Evolutionary conservation across 768 basidiomycete genomes (phyloP).

Genomic region (Termitomyces sp.): DNA sequence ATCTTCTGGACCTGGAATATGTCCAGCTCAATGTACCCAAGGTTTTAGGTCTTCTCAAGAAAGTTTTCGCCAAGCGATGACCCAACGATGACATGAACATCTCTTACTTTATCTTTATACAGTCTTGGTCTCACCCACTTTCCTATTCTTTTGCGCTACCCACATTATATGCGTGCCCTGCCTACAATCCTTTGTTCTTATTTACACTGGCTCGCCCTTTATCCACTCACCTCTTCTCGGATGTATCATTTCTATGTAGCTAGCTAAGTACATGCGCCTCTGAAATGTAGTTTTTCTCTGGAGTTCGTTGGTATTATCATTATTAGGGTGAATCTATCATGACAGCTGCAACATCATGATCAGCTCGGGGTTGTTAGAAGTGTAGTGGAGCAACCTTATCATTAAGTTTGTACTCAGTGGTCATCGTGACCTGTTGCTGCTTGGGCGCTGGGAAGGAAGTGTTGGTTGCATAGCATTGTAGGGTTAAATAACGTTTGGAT

Average conservation of each 20-base stretch:
- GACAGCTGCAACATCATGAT: not conserved
- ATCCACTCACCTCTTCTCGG: slow-evolving; percentile 18
- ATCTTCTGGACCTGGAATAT: slow-evolving; percentile 94
- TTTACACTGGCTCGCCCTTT: slow-evolving; percentile 15
- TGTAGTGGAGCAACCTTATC: not conserved
- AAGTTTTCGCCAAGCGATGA: slow-evolving; percentile 89
- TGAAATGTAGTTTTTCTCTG: slow-evolving; percentile 17
- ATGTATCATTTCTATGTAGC: slow-evolving; percentile 33
- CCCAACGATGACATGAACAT: slow-evolving; percentile 51
- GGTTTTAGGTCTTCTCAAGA: slow-evolving; percentile 87
- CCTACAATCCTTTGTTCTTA: slow-evolving; percentile 9
- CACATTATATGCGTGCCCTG: slow-evolving; percentile 5
- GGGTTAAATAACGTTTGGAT: not conserved
- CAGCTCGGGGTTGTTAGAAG: not conserved
- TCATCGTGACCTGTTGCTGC: not conserved
- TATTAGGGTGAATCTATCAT: no score
- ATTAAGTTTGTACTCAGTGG: no score
- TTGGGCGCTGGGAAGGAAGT: not conserved
- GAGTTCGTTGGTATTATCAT: not conserved
- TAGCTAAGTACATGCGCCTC: slow-evolving; percentile 18
- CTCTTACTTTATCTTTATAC: slow-evolving; percentile 25
- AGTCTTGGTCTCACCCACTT: slow-evolving; percentile 19
- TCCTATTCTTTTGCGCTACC: slow-evolving; percentile 18
- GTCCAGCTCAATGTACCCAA: slow-evolving; percentile 97
- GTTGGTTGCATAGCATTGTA: not conserved